These are phyloP conservation scores for Lippia alba DNA, from an alignment of 305 asterid genomes.

Conservation along the genomic window DNA sequence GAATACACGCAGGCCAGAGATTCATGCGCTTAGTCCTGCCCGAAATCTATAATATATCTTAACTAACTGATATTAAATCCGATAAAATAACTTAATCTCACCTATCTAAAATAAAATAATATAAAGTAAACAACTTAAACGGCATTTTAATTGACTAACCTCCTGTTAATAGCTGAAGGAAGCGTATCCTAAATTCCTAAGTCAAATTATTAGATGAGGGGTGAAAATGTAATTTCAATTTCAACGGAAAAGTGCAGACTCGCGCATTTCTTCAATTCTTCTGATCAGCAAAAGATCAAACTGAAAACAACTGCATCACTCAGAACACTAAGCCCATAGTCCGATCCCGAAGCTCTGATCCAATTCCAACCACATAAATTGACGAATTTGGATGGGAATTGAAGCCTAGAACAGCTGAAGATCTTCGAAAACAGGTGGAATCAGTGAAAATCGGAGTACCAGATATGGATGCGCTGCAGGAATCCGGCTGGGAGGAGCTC, in stretches of 20 bases:
- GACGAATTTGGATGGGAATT: conserved; percentile 27
- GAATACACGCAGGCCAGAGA: no score
- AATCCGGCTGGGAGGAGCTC: conserved; percentile 95
- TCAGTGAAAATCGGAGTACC: conserved; percentile 38
- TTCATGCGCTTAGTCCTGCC: no score
- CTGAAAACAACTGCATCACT: conserved; percentile 19
- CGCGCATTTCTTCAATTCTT: no score
- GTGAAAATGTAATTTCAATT: not conserved
- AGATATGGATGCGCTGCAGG: conserved; percentile 70
- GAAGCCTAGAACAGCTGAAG: not conserved
- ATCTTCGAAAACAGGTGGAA: conserved; percentile 35
- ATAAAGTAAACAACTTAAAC: no score
- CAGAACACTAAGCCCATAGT: conserved; percentile 7
- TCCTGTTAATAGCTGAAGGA: no score
- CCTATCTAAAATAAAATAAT: no score
- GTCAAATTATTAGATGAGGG: not conserved
- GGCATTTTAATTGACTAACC: no score
- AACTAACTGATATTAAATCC: no score
- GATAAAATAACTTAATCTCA: no score
- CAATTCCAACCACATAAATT: not conserved
- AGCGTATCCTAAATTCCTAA: no score
- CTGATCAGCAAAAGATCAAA: not conserved
- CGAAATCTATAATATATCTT: no score
- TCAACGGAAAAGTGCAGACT: not conserved
- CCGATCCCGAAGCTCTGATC: conserved; percentile 24